Evolutionary conservation across 805 yeast species (phyloP).

Genomic region (Ogataea salicorniae): DNA sequence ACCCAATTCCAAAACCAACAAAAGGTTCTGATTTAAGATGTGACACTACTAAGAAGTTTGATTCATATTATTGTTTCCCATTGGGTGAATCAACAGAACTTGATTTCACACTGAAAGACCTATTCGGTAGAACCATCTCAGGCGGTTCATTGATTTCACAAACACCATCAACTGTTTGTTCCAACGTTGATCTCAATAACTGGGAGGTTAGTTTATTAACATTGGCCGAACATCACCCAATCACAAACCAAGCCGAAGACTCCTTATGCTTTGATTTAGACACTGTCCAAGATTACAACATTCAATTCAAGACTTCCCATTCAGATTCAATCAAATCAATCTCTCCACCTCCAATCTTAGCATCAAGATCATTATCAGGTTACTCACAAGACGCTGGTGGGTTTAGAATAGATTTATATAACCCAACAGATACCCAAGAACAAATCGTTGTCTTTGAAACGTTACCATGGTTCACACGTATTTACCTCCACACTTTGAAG

Average conservation of each 20-base stretch:
- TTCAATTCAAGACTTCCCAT: slow-evolving; percentile 40
- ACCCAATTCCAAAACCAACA: slow-evolving; percentile 77
- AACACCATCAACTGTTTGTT: slow-evolving; percentile 38
- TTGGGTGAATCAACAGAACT: slow-evolving; percentile 43
- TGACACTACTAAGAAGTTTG: slow-evolving; percentile 54
- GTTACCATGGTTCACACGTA: slow-evolving; percentile 88
- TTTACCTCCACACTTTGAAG: slow-evolving; percentile 67
- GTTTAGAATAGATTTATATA: slow-evolving; percentile 69
- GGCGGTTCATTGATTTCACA: slow-evolving; percentile 61
- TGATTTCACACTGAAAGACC: slow-evolving; percentile 49
- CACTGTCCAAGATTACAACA: slow-evolving; percentile 27
- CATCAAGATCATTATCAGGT: slow-evolving; percentile 85
- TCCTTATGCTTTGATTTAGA: slow-evolving; percentile 23
- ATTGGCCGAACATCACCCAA: background rate
- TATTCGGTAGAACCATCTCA: slow-evolving; percentile 64
- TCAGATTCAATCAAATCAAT: slow-evolving; percentile 38
- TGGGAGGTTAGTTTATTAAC: slow-evolving; percentile 38
- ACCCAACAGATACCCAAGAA: slow-evolving; percentile 48
- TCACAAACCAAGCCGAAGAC: background rate
- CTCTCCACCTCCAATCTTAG: slow-evolving; percentile 56
- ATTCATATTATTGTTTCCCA: slow-evolving; percentile 76
- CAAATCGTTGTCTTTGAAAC: slow-evolving; percentile 67
- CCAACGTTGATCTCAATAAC: slow-evolving; percentile 33
- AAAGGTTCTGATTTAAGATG: slow-evolving; percentile 70
- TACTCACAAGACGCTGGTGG: slow-evolving; percentile 91